Evolutionary conservation across 2,329 filamentous ascomycete species (phyloP).

Genomic region (Scedosporium aurantiacum): DNA sequence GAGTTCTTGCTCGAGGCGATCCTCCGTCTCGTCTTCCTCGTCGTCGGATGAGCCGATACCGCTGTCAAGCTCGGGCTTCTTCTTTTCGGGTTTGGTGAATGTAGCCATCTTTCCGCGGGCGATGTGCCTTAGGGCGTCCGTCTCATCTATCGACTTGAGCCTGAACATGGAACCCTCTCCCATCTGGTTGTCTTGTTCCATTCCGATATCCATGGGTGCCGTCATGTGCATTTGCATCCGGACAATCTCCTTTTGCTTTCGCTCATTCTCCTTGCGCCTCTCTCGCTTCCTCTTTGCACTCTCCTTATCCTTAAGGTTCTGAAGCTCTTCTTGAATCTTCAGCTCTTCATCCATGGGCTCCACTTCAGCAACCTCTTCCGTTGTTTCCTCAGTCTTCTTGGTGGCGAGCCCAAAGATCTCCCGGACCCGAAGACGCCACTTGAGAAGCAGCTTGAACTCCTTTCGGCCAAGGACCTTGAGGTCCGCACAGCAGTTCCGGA

Average conservation of each 20-base stretch:
- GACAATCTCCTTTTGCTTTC: constrained; percentile 88
- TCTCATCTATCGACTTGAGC: constrained; percentile 70
- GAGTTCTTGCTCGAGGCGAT: constrained; percentile 72
- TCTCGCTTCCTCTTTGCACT: constrained; percentile 69
- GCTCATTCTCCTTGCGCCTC: constrained; percentile 78
- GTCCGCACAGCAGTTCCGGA: constrained; percentile 67
- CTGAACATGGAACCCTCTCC: constrained; percentile 80
- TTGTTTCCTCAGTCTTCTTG: constrained; percentile 51
- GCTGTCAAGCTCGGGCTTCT: constrained; percentile 45
- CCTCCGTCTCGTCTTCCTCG: constrained; percentile 67
- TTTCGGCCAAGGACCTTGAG: constrained; percentile 85
- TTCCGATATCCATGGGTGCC: constrained; percentile 87
- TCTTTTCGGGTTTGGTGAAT: constrained; percentile 35
- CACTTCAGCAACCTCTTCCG: constrained; percentile 71
- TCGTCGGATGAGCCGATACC: constrained; percentile 48
- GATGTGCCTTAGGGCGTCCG: constrained; percentile 45
- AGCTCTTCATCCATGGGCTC: constrained; percentile 93
- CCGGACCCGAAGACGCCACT: constrained; percentile 80
- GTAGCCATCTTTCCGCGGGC: constrained; percentile 69
- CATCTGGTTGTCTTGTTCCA: constrained; percentile 70
- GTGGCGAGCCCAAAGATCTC: constrained; percentile 81
- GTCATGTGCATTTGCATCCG: constrained; percentile 97
- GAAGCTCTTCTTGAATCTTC: constrained; percentile 76
- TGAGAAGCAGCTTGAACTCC: constrained; percentile 82
- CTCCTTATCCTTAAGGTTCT: constrained; percentile 71